Base-by-base conservation (phyloP, 495 filamentous ascomycete species). In the Hypoxylon trugodes region DNA sequence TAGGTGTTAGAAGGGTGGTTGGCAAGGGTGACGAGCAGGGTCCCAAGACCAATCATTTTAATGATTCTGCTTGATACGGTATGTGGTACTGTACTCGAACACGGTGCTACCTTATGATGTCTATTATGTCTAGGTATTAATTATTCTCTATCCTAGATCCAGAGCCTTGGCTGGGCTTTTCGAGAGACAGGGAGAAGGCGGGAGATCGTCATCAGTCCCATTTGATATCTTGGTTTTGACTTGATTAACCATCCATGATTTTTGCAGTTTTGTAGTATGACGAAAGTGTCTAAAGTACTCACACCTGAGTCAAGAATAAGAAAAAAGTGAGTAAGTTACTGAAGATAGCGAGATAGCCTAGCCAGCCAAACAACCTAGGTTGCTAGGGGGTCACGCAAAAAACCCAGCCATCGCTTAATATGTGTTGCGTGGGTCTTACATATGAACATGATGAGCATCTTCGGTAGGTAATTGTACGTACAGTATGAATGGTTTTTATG, bases 181-280 rank as follows among this genome's bases (percentile, higher is more conserved):
- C 21, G 26, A 26, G 28, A 35, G 33, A 46, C 52, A 41, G 24
- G 45, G 30, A 50, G 35, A 13, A n/a, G 5, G 32, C 48, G 48
- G 58, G 58, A 61, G 58, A 61, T 61, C 48, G 16, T 32, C 40
- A n/a, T n/a, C n/a, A n/a, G n/a, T n/a, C n/a, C n/a, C n/a, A n/a
- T n/a, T 6, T n/a, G 6, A n/a, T 24, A 22, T 43, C 16, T 19
- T 61, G 3, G 58, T 61, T 61, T 61, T 21, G 32, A 26, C 40
- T 61, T 55, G 24, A 61, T 54, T 41, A 48, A 6, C n/a, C n/a
- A n/a, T n/a, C n/a, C n/a, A n/a, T n/a, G n/a, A n/a, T n/a, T n/a
- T n/a, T 41, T 18, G 22, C 38, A 24, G 28, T 16, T 33, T 30
- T 51, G 36, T 25, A n/a, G 46, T 51, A 53, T 33, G 58, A 61